Evolutionary conservation across 2,329 filamentous ascomycete species (phyloP), one percentile per base, ranked within the genome.

Genomic region (Gremmenia infestans): DNA sequence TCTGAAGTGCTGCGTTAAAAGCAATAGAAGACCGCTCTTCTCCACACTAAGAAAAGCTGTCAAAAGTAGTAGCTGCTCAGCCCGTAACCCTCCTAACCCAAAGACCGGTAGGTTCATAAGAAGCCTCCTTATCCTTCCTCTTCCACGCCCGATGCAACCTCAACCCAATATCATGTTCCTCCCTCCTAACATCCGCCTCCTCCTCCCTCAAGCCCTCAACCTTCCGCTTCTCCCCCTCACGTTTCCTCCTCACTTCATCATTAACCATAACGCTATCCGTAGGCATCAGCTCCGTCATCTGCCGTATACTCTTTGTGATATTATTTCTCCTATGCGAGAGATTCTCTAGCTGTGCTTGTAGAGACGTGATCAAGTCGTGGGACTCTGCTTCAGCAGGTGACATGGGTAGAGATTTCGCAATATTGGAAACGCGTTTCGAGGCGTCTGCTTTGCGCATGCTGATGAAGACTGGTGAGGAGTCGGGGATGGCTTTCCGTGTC

Each of bases 81-180:
- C 78, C 81, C 19, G 88, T 91, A 58, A 91, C 86, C 60, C 90
- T 79, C 66, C 86, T 81, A 50, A 95, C 87, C 90, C 90, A 95
- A 9, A 95, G 72, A 32, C 81, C 81, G 0, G 85, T 86, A 11
- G 82, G 82, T 65, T 89, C 85, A 65, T 78, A 87, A 36, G 78
- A 76, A 2, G 78, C 79, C 52, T 87, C 80, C 60, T 86, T 81
- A 65, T 92, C 88, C 63, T 85, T 78, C 48, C 89, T 81, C 74
- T 90, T 92, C 72, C 88, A 87, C 9, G 87, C 86, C 22, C 87
- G 77, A 68, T 89, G 83, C 53, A 94, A 75, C 70, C 85, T 86
- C 65, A 94, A 73, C 1, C 89, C 89, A 43, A 92, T 73, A 54
- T 94, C 88, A 67, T 93, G 87, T 71, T 91, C 87, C 70, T 93